A percentile compares a stretch with the other conserved stretches of the same genome.
Evolutionary conservation across 2,329 filamentous ascomycete species (phyloP).

Genomic region (Phaeosphaeriaceae sp.): DNA sequence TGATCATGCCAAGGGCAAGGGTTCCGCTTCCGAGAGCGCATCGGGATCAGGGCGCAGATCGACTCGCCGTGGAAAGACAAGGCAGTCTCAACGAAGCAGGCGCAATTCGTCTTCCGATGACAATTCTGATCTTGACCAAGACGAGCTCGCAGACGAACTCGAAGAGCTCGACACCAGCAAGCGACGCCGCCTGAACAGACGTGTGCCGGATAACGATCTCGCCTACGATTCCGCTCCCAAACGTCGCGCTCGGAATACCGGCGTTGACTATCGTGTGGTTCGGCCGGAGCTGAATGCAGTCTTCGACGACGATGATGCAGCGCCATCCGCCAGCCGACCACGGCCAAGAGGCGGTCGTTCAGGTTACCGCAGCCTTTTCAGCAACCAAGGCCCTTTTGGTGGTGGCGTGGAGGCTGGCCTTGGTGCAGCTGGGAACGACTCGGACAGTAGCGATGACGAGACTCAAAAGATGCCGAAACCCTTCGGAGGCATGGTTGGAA

Average conservation of each 20-base stretch:
- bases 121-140: conserved; percentile 55
- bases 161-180: conserved; percentile 65
- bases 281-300: conserved; percentile 75
- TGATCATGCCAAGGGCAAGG: conserved; percentile 54
- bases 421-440: conserved; percentile 80
- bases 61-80: conserved; percentile 56
- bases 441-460: conserved; percentile 97
- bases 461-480: conserved; percentile 67
- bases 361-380: conserved; percentile 79
- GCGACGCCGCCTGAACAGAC: conserved; percentile 42
- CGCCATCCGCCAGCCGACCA: conserved; percentile 73
- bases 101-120: conserved; percentile 58
- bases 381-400: conserved; percentile 91
- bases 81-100: conserved; percentile 55
- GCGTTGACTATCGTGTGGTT: conserved; percentile 85
- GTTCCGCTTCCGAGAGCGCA: conserved; percentile 47
- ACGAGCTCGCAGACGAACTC: conserved; percentile 51
- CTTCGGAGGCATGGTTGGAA: conserved; percentile 68
- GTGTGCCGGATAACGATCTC: conserved; percentile 52
- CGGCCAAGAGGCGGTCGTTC: conserved; percentile 66
- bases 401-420: conserved; percentile 82
- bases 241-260: conserved; percentile 68
- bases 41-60: conserved; percentile 58
- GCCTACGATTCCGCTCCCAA: conserved; percentile 64
- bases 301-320: conserved; percentile 76